Base-by-base conservation (phyloP, 768 basidiomycete genomes). In the Pleurotus tuoliensis region DNA sequence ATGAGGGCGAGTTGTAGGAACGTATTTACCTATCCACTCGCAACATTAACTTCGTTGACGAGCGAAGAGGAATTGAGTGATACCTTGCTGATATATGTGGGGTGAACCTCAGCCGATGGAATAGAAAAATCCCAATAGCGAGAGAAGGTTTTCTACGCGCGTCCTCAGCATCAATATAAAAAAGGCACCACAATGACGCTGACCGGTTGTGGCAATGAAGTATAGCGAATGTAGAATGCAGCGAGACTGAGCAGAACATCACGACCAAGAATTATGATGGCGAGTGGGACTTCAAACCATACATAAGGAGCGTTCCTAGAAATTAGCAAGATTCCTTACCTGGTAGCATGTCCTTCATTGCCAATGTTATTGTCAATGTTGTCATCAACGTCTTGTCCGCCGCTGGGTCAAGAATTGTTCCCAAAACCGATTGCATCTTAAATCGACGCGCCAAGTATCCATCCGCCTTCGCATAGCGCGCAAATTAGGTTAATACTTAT, bases 301-400 rank as follows among this genome's bases (percentile, higher is more conserved):
- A 43, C 53, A 18, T 50, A 56, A n/a, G 34, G 39, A 43, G 4
- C 44, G 11, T 52, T 18, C 37, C 47, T 18, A 11, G 6, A n/a
- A n/a, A 12, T 4, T 12, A 16, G 41, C 18, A 52, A 16, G n/a
- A 20, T 1, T 47, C 77, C 86, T 60, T 61, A 95, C 95, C 62
- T 7, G 96, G 96, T 18, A 99, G 75, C 62, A 96, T 75, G 18
- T 83, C 87, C 61, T 90, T 87, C 80, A 89, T 82, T 0, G 93
- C 84, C 59, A 99, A 73, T 0, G 94, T 88, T 47, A 94, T 74
- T 0, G 92, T 92, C 64, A 99, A 74, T 0, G 95, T 98, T 1
- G 97, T 96, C 88, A 99, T 90, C 43, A 99, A 74, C 9, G 84
- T 79, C 71, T 99, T 99, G 80, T 99, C 97, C 2, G 97, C 97